These are phyloP conservation scores for Pichia ethanolica DNA, from an alignment of 805 yeast genomes.

Conservation along the genomic window DNA sequence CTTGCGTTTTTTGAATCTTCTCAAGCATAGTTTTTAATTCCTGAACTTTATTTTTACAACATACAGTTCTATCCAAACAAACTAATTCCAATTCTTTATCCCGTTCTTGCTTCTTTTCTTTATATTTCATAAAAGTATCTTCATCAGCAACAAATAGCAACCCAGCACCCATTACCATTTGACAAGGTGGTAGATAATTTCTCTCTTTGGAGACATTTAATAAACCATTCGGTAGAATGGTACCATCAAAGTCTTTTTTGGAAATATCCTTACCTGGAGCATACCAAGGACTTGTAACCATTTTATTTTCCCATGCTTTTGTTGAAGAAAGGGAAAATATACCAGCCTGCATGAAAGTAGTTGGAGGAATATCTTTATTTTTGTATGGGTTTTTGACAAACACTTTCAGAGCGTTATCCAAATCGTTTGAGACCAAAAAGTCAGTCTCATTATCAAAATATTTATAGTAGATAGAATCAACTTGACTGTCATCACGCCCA, in stretches of 20 bases:
- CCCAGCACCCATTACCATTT: slow-evolving; percentile 84
- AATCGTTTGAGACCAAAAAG: slow-evolving; percentile 63
- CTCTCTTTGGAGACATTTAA: slow-evolving; percentile 50
- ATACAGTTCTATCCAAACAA: slow-evolving; percentile 23
- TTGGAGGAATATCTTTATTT: slow-evolving; percentile 71
- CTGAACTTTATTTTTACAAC: slow-evolving; percentile 17
- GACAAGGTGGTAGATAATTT: slow-evolving; percentile 65
- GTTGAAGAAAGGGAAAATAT: slow-evolving; percentile 74
- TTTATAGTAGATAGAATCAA: slow-evolving; percentile 71
- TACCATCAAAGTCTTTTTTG: slow-evolving; percentile 54
- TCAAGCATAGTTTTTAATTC: slow-evolving; percentile 25
- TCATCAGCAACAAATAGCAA: slow-evolving; percentile 68
- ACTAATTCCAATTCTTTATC: slow-evolving; percentile 26
- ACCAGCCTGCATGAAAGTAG: slow-evolving; percentile 86
- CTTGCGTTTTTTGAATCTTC: slow-evolving; percentile 20
- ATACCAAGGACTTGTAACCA: slow-evolving; percentile 80
- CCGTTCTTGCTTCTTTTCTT: slow-evolving; percentile 18
- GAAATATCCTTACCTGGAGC: slow-evolving; percentile 62
- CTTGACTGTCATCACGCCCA: slow-evolving; percentile 76
- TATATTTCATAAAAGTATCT: slow-evolving; percentile 33
- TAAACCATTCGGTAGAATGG: slow-evolving; percentile 53
- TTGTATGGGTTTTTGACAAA: slow-evolving; percentile 73
- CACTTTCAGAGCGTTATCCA: slow-evolving; percentile 66
- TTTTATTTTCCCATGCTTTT: slow-evolving; percentile 84
- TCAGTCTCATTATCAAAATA: slow-evolving; percentile 68